Base-by-base conservation (phyloP, 2,329 filamentous ascomycete species). In the Zasmidium citrigriseum region DNA sequence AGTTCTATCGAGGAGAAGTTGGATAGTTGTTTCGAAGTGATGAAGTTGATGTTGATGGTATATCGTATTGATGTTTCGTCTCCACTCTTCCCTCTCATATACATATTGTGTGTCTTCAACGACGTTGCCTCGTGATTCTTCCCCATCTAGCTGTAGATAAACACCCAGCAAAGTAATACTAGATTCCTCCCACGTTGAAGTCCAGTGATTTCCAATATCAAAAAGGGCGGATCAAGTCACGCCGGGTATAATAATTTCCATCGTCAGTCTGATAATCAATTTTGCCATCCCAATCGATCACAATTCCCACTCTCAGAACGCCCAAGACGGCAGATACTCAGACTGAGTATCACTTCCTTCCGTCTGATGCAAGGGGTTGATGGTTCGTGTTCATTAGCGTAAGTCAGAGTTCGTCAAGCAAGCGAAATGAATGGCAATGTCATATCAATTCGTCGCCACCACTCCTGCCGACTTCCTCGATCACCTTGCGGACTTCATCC, bases 391-490 rank as follows among this genome's bases (percentile, higher is more conserved):
- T 22, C 47, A 16, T 27, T n/a, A n/a, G n/a, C n/a, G n/a, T 11
- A 10, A 18, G 50, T 44, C 22, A 18, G 18, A 22, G 27, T 24
- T 14, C 45, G 44, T 23, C n/a, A 50, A 14, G 21, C n/a, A 10
- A 3, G 44, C 16, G 24, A 11, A 23, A 27, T 22, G 23, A 25
- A 25, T 9, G 21, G 25, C n/a, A 18, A 38, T 21, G 20, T 64
- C 58, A 64, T 54, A 65, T 59, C 16, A 96, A 79, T 73, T 95
- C 90, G 73, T 96, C 91, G 47, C 86, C 89, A 18, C 89, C 89
- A 66, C 85, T 87, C 21, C 87, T 86, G 25, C 89, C 87, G 69
- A 91, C 93, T 68, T 89, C 83, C 73, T 91, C 84, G 63, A 98
- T 93, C 16, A 90, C 91, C 61, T 81, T 78, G 46, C 86, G 74